Percentiles rank a stretch among this genome's conserved stretches.
Conservation (phyloP, 1,284 basidiomycete species). For the Puccinia novopanici region DNA sequence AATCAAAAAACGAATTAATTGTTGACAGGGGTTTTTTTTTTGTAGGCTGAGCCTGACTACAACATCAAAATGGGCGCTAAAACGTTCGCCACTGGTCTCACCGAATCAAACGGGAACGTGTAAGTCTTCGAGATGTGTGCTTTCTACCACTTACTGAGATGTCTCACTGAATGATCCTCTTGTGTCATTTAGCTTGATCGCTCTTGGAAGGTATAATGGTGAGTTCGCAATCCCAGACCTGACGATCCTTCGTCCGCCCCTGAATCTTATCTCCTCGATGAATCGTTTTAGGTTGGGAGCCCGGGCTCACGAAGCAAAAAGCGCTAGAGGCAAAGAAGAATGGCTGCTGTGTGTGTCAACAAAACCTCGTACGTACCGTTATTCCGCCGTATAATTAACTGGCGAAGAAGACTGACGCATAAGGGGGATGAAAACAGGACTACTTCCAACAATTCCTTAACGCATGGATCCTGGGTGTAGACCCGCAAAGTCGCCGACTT, state of each 20-base stretch:
- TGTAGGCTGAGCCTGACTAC: constrained; percentile 49
- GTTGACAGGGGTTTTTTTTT: too few relatives aligned
- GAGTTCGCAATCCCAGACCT: background rate
- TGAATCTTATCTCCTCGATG: background rate
- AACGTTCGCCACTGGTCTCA: constrained; percentile 67
- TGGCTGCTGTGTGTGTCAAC: constrained; percentile 72
- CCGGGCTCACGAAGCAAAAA: constrained; percentile 65
- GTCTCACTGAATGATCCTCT: too few relatives aligned
- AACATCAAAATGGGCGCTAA: constrained; percentile 67
- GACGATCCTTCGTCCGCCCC: background rate
- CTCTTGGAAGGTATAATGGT: constrained; percentile 77
- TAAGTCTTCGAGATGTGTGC: constrained; percentile 58
- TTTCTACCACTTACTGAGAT: too few relatives aligned
- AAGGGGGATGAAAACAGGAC: too few relatives aligned
- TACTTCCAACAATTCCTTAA: constrained; percentile 77
- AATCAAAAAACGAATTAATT: constrained; percentile 55
- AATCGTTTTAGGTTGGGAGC: constrained; percentile 62
- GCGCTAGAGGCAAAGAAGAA: constrained; percentile 67
- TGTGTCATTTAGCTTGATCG: constrained; percentile 54
- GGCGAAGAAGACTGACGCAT: too few relatives aligned
- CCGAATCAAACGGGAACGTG: constrained; percentile 66
- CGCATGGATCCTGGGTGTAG: constrained; percentile 66
- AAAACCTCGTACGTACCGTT: constrained; percentile 59
- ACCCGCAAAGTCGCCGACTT: constrained; percentile 50
- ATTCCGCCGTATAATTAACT: background rate